phyloP scores from a whole-genome alignment of 441 rosid genomes.

The Codiaeum variegatum region DNA sequence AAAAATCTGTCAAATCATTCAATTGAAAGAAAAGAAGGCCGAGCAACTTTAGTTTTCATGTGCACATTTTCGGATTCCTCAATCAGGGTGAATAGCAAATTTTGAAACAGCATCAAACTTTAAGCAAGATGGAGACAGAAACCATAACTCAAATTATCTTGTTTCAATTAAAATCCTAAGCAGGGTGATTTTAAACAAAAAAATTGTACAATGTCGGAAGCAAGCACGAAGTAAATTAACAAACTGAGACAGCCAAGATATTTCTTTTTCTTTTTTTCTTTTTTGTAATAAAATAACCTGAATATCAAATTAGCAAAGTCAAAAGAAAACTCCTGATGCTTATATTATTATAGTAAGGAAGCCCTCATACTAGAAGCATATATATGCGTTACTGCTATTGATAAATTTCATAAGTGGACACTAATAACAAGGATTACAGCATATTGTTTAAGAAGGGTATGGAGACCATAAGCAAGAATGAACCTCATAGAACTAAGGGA shows the following conservation, averaged over 20 bases:
- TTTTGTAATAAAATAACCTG: too few relatives aligned
- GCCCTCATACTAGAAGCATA: neutral
- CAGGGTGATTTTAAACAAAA: neutral
- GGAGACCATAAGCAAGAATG: neutral
- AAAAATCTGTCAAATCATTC: neutral
- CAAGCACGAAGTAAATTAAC: neutral
- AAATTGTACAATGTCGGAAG: neutral
- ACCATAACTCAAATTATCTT: neutral
- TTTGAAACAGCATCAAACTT: neutral
- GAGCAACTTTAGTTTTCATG: neutral
- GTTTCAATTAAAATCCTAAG: neutral
- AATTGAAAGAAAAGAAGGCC: neutral
- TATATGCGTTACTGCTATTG: neutral
- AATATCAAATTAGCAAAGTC: neutral
- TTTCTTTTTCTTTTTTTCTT: neutral
- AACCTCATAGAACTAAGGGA: neutral
- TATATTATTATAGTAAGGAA: neutral
- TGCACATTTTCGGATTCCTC: neutral
- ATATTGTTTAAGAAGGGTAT: neutral
- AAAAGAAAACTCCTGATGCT: neutral
- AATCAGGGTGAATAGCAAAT: neutral
- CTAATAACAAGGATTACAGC: neutral
- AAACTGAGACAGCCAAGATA: neutral
- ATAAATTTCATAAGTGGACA: neutral
- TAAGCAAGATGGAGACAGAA: neutral